Evolutionary conservation across 192 early-diverging fungal genomes (phyloP).

Genomic region (Coemansia sp.): DNA sequence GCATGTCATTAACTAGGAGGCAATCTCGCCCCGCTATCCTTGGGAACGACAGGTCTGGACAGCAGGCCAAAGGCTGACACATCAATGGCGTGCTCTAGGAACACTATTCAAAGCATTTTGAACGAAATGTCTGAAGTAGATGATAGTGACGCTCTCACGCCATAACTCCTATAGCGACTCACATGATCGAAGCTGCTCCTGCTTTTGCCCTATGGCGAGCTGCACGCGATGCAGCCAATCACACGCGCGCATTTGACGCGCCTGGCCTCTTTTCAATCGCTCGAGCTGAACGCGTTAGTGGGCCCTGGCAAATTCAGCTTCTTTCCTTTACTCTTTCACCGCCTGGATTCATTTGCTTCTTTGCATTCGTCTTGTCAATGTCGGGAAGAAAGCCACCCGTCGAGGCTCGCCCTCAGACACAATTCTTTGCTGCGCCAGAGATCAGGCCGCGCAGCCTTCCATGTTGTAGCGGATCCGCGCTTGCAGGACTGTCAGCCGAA

Average conservation of each 20-base stretch:
- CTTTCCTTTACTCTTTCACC: not conserved
- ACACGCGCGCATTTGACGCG: not conserved
- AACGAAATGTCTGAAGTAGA: too few relatives aligned
- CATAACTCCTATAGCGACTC: not conserved
- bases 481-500: not conserved
- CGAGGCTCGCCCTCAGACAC: constrained; percentile 46
- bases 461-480: not conserved
- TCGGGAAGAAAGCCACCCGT: constrained; percentile 32
- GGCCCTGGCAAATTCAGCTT: not conserved
- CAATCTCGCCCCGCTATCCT: too few relatives aligned
- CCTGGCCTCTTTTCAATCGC: not conserved
- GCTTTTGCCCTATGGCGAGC: not conserved
- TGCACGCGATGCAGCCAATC: not conserved
- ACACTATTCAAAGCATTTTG: constrained; percentile 36
- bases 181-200: not conserved
- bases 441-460: constrained; percentile 6
- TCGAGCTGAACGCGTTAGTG: not conserved
- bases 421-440: constrained; percentile 43
- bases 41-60: not conserved
- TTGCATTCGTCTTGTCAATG: constrained; percentile 15
- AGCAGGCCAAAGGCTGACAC: not conserved
- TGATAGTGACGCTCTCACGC: constrained; percentile 2
- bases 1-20: too few relatives aligned
- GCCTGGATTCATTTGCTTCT: not conserved
- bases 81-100: constrained; percentile 4